Evolutionary conservation across 805 yeast genomes (phyloP), one percentile per base, ranked within the genome.

Genomic region (Myxozyma geophila): DNA sequence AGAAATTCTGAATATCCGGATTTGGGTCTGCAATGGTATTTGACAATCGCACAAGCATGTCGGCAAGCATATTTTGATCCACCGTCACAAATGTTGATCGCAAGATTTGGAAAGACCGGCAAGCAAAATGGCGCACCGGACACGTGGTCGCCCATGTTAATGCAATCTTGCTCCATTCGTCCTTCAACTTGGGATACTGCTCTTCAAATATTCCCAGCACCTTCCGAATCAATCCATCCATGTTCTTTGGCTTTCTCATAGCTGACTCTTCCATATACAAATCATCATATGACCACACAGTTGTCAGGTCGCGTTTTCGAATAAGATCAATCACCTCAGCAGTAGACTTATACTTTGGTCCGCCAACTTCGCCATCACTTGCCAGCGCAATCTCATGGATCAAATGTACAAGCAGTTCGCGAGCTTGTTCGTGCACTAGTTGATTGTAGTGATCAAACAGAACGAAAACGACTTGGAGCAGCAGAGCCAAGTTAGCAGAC

Each of bases 61-160:
- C 98, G 60, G 90, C 85, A 51, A 96, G 78, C 97, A 95, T 93
- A 10, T 83, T 81, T 72, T 88, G 92, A 72, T 95, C 98, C 65
- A 93, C 78, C 70, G 87, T 86, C 8, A 90, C 83, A n/a, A 92
- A 77, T 61, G 95, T 75, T 2, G 96, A 89, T 50, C 99, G 80
- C 77, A 92, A 95, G 0, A 92, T 82, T 74, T 95, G 99, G 76
- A 96, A 93, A 0, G 98, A 92, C 33, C 99, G 83, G 69, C 99
- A 95, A 0, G 99, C 99, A 69, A 95, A 84, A 74, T 96, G 99
- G 72, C 98, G 82, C 1, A 93, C 98, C 1, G 98, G 96, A 78
- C 98, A 95, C 1, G 97, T 87, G 0, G 99, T 95, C 0, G 99
- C 98, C 99, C 99, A 95, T 36, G 83, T 81, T 41, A 96, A 79